phyloP scores from a whole-genome alignment of 192 early-diverging fungal genomes.

The Allomyces macrogynus region DNA sequence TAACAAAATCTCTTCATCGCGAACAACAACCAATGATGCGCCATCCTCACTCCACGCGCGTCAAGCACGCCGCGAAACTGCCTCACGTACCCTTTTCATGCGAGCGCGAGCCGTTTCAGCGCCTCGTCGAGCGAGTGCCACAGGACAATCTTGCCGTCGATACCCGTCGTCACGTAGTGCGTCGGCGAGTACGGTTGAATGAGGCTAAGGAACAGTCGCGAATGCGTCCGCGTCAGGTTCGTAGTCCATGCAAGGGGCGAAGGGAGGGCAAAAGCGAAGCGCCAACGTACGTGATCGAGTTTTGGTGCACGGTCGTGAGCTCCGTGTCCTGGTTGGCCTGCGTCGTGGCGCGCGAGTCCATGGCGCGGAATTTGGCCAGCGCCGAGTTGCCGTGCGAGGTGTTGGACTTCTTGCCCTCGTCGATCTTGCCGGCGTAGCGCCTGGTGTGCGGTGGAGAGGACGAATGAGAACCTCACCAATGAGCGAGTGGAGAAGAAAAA shows the following conservation, averaged over 20 bases:
- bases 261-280: conserved; percentile 32
- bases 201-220: no score
- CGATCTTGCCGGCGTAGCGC: conserved; percentile 44
- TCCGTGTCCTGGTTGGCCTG: conserved; percentile 39
- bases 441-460: conserved; percentile 7
- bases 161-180: conserved; percentile 54
- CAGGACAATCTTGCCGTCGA: conserved; percentile 67
- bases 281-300: conserved; percentile 65
- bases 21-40: no score
- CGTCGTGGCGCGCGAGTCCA: conserved; percentile 65
- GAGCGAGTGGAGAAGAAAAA: neutral
- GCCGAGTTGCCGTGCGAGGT: conserved; percentile 38
- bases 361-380: conserved; percentile 67
- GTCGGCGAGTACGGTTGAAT: conserved; percentile 10
- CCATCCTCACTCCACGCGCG: no score
- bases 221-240: no score
- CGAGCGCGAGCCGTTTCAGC: neutral
- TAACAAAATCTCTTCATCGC: no score
- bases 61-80: no score
- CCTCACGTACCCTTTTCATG: neutral
- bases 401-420: conserved; percentile 47
- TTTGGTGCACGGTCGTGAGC: conserved; percentile 75
- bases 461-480: conserved; percentile 12
- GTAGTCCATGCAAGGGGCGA: conserved; percentile 15
- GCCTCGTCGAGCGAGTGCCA: conserved; percentile 26